Evolutionary conservation across 2,329 filamentous ascomycete species (phyloP).

Genomic region (Bipolaris oryzae): DNA sequence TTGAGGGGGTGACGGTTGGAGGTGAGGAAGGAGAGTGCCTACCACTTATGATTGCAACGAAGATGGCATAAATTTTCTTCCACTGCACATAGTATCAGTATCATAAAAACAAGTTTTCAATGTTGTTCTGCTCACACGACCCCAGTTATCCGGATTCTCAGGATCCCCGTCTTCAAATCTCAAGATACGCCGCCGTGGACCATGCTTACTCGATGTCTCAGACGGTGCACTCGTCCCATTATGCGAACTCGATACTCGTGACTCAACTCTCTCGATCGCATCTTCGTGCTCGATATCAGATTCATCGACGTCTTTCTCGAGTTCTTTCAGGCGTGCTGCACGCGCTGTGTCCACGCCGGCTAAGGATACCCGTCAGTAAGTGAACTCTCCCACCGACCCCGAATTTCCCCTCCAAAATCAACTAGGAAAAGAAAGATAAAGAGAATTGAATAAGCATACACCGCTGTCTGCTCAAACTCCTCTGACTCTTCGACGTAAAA

Average conservation of each 20-base stretch:
- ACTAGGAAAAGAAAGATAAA: background rate
- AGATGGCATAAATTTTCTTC: constrained; percentile 62
- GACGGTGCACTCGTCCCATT: constrained; percentile 21
- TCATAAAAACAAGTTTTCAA: too few relatives aligned
- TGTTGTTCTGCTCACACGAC: constrained; percentile 25
- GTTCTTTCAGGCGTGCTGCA: constrained; percentile 20
- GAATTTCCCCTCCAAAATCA: too few relatives aligned
- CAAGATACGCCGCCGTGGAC: constrained; percentile 37
- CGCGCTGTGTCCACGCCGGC: constrained; percentile 26
- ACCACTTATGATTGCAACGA: constrained; percentile 64
- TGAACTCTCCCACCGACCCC: too few relatives aligned
- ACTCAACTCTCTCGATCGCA: constrained; percentile 30
- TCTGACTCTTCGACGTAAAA: constrained; percentile 32
- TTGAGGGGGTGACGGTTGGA: background rate
- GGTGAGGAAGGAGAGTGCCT: constrained; percentile 1
- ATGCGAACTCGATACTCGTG: constrained; percentile 9
- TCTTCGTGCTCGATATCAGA: constrained; percentile 32
- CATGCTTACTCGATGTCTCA: constrained; percentile 4
- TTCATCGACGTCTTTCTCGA: constrained; percentile 33
- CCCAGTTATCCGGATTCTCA: constrained; percentile 53
- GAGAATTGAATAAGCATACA: constrained; percentile 14
- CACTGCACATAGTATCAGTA: constrained; percentile 43
- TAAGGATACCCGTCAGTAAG: constrained; percentile 15
- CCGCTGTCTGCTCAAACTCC: constrained; percentile 17
- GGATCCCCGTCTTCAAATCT: constrained; percentile 50